Conservation (phyloP, 140 eudicot genomes). For the Stevia rebaudiana region DNA sequence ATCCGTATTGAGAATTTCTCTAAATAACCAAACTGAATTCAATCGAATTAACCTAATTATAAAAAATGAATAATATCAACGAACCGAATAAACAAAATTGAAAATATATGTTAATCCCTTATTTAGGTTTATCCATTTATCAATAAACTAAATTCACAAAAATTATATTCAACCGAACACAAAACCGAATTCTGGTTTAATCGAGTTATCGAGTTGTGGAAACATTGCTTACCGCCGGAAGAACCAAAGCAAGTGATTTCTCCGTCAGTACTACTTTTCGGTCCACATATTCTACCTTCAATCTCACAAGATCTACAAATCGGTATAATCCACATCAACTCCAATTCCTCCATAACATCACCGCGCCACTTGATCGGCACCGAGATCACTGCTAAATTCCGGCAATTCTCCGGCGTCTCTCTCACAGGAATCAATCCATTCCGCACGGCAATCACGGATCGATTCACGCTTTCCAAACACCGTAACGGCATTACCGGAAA, state of each 20-base stretch:
- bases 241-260: constrained; percentile 34
- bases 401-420: constrained; percentile 25
- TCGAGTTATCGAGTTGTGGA: no score
- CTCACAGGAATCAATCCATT: background rate
- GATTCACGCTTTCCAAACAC: constrained; percentile 32
- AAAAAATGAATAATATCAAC: no score
- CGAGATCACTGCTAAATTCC: constrained; percentile 13
- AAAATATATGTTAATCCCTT: no score
- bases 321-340: constrained; percentile 37
- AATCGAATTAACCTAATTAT: no score
- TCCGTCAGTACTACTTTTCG: background rate
- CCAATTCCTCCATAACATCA: constrained; percentile 15
- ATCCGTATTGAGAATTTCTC: no score
- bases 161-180: no score
- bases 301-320: constrained; percentile 33
- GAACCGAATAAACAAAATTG: no score
- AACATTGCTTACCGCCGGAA: constrained; percentile 15
- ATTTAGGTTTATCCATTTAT: no score
- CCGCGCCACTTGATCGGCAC: constrained; percentile 34
- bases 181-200: no score
- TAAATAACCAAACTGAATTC: no score
- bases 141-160: no score
- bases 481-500: constrained; percentile 15
- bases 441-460: constrained; percentile 36
- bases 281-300: constrained; percentile 48